phyloP scores from a whole-genome alignment of 2,329 filamentous ascomycete species.

The Phoma sp. region DNA sequence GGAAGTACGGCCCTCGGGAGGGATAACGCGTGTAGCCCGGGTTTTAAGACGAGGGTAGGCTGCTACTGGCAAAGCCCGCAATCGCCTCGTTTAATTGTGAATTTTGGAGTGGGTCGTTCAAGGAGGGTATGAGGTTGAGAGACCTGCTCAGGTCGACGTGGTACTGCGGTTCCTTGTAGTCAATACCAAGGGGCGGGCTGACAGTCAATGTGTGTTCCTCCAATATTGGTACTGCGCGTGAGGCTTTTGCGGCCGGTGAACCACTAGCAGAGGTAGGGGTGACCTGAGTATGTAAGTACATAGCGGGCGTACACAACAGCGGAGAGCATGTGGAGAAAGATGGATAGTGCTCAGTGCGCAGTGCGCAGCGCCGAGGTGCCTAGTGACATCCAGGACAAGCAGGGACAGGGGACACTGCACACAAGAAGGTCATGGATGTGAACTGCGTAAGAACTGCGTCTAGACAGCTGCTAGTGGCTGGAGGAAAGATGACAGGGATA shows the following conservation, averaged over 20 bases:
- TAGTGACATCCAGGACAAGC: constrained; percentile 32
- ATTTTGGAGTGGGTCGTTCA: neutral
- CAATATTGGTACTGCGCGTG: constrained; percentile 20
- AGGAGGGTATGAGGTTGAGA: neutral
- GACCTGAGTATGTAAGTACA: constrained; percentile 41
- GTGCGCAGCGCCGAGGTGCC: constrained; percentile 34
- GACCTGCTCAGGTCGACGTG: constrained; percentile 1
- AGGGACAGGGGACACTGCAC: constrained; percentile 38
- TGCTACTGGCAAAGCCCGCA: constrained; percentile 19
- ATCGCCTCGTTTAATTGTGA: constrained; percentile 3
- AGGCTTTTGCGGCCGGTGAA: constrained; percentile 34
- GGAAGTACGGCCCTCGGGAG: constrained; percentile 31
- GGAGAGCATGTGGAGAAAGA: constrained; percentile 47
- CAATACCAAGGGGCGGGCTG: constrained; percentile 10
- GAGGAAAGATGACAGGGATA: constrained; percentile 26
- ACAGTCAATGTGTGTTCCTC: constrained; percentile 13
- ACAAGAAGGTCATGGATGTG: constrained; percentile 32
- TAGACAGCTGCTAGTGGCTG: constrained; percentile 35
- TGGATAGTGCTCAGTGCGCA: constrained; percentile 36
- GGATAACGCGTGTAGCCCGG: constrained; percentile 29
- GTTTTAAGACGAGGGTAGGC: constrained; percentile 37
- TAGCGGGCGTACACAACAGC: constrained; percentile 37
- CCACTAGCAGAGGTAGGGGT: constrained; percentile 42
- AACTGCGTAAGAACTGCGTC: constrained; percentile 23
- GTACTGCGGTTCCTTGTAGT: constrained; percentile 32